These are phyloP conservation scores for Trametes punicea DNA, from an alignment of 768 basidiomycete species.

Conservation along the genomic window DNA sequence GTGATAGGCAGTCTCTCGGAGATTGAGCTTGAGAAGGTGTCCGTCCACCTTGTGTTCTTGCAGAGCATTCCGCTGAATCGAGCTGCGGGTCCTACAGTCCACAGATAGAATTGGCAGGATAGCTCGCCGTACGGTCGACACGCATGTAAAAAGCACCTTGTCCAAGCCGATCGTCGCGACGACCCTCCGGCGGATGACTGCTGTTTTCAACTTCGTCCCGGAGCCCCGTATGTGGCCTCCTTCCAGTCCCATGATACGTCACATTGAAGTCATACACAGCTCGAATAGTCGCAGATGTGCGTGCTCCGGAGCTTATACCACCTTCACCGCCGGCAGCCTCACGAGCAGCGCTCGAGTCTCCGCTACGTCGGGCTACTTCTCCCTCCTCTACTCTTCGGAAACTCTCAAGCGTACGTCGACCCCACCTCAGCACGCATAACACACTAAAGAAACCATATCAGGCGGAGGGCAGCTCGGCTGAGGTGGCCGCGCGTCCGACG, in stretches of 20 bases:
- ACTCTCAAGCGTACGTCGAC: not conserved
- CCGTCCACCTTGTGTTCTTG: not conserved
- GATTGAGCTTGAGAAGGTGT: slow-evolving; percentile 65
- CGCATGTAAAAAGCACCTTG: slow-evolving; percentile 68
- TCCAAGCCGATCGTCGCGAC: slow-evolving; percentile 68
- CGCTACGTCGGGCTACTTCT: slow-evolving; percentile 5
- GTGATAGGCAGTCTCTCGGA: slow-evolving; percentile 53
- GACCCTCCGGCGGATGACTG: slow-evolving; percentile 65
- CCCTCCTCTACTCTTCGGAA: not conserved
- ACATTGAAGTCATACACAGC: slow-evolving; percentile 37
- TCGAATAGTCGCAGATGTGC: slow-evolving; percentile 43
- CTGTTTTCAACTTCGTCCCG: slow-evolving; percentile 63
- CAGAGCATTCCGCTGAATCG: slow-evolving; percentile 11
- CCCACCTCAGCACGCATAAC: no score
- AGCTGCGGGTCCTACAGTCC: slow-evolving; percentile 38
- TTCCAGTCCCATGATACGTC: slow-evolving; percentile 13
- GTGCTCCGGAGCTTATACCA: slow-evolving; percentile 41
- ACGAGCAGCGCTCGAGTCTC: slow-evolving; percentile 10
- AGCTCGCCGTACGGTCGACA: slow-evolving; percentile 64
- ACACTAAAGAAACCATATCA: not conserved
- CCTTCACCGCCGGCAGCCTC: slow-evolving; percentile 11
- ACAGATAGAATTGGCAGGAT: slow-evolving; percentile 69
- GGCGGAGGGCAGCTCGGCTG: not conserved
- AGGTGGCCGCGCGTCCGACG: not conserved
- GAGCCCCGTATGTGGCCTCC: slow-evolving; percentile 55